These are phyloP conservation scores for Capsicum pubescens DNA, from an alignment of 257 asterid species.

Conservation along the genomic window DNA sequence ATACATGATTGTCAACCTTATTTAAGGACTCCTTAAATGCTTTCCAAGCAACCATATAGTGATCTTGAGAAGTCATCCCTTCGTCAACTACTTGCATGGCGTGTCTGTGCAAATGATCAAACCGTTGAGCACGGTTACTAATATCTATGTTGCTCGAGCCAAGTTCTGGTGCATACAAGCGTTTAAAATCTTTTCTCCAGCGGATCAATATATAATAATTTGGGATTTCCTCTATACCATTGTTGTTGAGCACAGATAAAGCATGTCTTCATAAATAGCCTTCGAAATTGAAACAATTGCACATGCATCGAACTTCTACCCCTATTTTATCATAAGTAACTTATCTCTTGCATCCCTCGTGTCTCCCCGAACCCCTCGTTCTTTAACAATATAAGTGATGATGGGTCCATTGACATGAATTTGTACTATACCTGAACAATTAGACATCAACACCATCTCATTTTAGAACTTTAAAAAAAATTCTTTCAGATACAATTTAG, in stretches of 20 bases:
- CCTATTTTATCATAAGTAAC: conserved; percentile 42
- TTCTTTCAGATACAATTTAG: conserved; percentile 45
- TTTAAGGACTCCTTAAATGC: conserved; percentile 46
- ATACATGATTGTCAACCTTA: conserved; percentile 42
- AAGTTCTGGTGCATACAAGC: conserved; percentile 38
- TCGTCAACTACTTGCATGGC: conserved; percentile 49
- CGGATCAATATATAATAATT: conserved; percentile 40
- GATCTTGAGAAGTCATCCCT: conserved; percentile 45
- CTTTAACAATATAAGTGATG: conserved; percentile 42
- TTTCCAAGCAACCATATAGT: conserved; percentile 47
- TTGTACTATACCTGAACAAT: conserved; percentile 38
- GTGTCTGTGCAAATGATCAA: conserved; percentile 44
- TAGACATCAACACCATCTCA: conserved; percentile 38
- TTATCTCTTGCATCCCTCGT: conserved; percentile 24
- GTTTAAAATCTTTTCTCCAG: conserved; percentile 51
- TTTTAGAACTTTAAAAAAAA: conserved; percentile 40
- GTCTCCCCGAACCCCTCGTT: conserved; percentile 34
- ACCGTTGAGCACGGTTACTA: conserved; percentile 43
- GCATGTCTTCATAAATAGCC: conserved; percentile 52
- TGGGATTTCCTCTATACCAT: conserved; percentile 45
- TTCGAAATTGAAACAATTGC: conserved; percentile 46
- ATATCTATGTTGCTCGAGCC: conserved; percentile 41
- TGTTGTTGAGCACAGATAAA: conserved; percentile 35
- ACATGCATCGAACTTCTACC: conserved; percentile 44
- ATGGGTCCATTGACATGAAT: conserved; percentile 39